Percentiles rank a stretch among this genome's conserved stretches.
phyloP scores from a whole-genome alignment of 441 rosid species.

The Oxalis stricta region DNA sequence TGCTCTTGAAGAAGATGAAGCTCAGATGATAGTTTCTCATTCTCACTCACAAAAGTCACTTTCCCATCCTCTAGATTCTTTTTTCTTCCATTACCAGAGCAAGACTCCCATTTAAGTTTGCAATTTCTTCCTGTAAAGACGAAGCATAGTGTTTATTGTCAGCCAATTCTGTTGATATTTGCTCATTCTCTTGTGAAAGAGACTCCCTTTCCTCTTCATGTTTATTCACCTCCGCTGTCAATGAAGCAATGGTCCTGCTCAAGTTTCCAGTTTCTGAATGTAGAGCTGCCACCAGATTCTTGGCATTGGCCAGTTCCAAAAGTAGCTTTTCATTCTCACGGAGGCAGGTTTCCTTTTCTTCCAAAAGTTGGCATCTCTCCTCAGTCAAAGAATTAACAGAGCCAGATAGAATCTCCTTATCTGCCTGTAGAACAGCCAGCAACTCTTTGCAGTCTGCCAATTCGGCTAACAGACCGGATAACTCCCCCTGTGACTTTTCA shows the following conservation, averaged over 20 bases:
- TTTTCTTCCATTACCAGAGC: conserved; percentile 26
- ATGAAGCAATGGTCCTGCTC: conserved; percentile 27
- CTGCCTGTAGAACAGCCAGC: conserved; percentile 29
- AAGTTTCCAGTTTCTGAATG: conserved; percentile 35
- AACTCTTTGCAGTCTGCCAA: conserved; percentile 32
- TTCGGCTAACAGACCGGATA: conserved; percentile 29
- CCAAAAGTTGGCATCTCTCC: conserved; percentile 35
- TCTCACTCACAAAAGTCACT: conserved; percentile 27
- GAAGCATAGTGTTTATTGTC: conserved; percentile 27
- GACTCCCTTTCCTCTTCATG: conserved; percentile 47
- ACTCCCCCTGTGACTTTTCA: conserved; percentile 39
- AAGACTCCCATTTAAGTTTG: conserved; percentile 26
- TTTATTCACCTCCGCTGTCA: conserved; percentile 31
- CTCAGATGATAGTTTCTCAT: conserved; percentile 47
- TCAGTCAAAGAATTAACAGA: conserved; percentile 33
- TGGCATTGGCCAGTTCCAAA: conserved; percentile 47
- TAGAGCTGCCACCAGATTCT: conserved; percentile 37
- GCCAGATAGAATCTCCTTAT: conserved; percentile 39
- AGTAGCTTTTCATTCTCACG: conserved; percentile 44
- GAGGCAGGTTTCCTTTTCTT: conserved; percentile 27
- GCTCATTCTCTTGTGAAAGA: conserved; percentile 31
- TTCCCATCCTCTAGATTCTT: conserved; percentile 42
- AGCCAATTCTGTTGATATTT: conserved; percentile 22
- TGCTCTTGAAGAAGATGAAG: conserved; percentile 43
- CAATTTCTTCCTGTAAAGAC: conserved; percentile 31